These are phyloP conservation scores for Canna indica DNA, from an alignment of 176 grass and related monocot genomes.

Conservation along the genomic window DNA sequence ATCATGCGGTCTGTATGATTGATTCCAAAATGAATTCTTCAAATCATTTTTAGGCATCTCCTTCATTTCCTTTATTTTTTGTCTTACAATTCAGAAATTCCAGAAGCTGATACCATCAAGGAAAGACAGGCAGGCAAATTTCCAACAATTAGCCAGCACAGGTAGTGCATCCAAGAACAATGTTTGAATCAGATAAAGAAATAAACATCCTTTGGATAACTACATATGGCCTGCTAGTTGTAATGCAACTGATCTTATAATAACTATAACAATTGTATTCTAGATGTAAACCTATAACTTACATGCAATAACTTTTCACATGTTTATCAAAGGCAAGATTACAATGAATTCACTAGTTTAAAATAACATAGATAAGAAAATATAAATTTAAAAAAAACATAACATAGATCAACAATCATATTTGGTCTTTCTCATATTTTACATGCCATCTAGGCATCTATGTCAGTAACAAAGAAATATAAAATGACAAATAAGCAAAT, in stretches of 20 bases:
- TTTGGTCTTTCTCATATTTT: neutral
- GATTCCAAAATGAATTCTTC: neutral
- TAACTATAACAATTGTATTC: neutral
- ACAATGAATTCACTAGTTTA: neutral
- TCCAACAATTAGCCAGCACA: neutral
- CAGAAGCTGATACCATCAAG: neutral
- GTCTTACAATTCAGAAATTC: neutral
- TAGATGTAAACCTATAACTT: neutral
- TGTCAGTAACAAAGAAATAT: neutral
- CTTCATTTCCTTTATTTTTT: neutral
- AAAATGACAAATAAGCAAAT: constrained; percentile 1
- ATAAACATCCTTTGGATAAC: neutral
- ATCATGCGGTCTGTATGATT: neutral
- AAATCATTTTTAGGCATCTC: neutral
- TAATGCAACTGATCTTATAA: neutral
- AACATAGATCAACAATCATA: neutral
- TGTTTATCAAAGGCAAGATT: neutral
- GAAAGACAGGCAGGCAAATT: neutral
- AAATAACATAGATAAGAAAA: neutral
- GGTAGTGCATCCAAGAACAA: neutral
- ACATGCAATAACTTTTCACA: neutral
- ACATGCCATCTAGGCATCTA: neutral
- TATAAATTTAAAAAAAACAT: neutral
- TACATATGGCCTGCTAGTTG: neutral
- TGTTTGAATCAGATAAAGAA: neutral